Evolutionary conservation across 257 asterid species (phyloP), one percentile per base, ranked within the genome.

Genomic region (Lycium barbarum): DNA sequence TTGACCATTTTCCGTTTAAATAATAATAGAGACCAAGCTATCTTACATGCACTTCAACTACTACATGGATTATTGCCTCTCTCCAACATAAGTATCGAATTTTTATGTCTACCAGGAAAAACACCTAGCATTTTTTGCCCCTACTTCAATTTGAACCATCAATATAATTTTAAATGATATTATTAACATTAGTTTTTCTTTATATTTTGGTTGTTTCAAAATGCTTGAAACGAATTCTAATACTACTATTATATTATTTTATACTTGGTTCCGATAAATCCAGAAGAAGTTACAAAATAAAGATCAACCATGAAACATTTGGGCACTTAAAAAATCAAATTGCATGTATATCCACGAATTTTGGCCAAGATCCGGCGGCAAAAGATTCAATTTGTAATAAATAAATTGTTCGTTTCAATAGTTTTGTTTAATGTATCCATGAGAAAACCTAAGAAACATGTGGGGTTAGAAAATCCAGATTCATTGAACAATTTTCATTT

Each of bases 391-490:
- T 55, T 15, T n/a, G 59, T 5, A 73, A 45, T 73, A 45, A 26
- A 20, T 3, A 73, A 45, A 73, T 49, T 73, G 72, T 73, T n/a
- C 6, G 6, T 45, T 45, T 45, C 8, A 26, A 35, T 5, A 65
- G 18, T 65, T 67, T 67, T 67, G 40, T 67, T 67, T 15, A 67
- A 67, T 67, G 20, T 12, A 67, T 35, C 49, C 74, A 67, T 67
- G 20, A 67, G 74, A 67, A 35, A 36, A 33, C n/a, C 40, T 49
- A 49, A 49, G 62, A 73, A 20, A 73, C 40, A 6, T 47, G 61
- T 73, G 80, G 59, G 40, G 10, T 17, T 2, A 20, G 6, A 73
- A 73, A 71, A 20, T 73, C 11, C 13, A 72, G 80, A 20, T 47
- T 74, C 14, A 74, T 74, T 49, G 59, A 3, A 74, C 22, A 49